Percentiles rank a stretch among this genome's conserved stretches.
phyloP scores from a whole-genome alignment of 129 eudicot genomes.

The Pulicaria dysenterica region DNA sequence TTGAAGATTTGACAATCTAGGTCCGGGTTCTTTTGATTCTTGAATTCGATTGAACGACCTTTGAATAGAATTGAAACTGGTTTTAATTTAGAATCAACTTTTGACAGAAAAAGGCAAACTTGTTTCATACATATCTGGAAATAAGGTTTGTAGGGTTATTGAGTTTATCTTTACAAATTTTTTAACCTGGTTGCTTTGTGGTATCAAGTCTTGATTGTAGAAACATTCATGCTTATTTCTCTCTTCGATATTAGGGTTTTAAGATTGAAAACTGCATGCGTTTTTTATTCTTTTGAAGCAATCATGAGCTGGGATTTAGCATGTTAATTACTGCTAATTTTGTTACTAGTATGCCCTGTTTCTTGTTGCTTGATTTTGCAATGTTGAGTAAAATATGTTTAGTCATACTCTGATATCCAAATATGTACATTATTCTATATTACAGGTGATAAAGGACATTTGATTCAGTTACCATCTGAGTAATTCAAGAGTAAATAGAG shows the following conservation, averaged over 20 bases:
- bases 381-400: conserved; percentile 14
- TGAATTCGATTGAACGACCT: conserved; percentile 16
- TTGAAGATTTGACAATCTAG: conserved; percentile 23
- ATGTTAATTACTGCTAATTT: conserved; percentile 13
- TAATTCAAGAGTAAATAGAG: conserved; percentile 36
- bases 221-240: background rate
- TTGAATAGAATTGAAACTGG: conserved; percentile 18
- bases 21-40: conserved; percentile 25
- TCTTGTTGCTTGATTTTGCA: conserved; percentile 12
- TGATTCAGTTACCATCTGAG: conserved; percentile 29
- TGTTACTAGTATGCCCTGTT: conserved; percentile 2
- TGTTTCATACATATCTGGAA: conserved; percentile 12
- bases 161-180: background rate
- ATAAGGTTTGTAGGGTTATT: conserved; percentile 14
- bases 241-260: conserved; percentile 28
- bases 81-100: conserved; percentile 19
- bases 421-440: conserved; percentile 6
- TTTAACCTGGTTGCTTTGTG: conserved; percentile 23
- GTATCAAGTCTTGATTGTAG: conserved; percentile 8
- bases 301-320: conserved; percentile 26
- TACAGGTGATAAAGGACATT: conserved; percentile 40
- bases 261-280: conserved; percentile 12
- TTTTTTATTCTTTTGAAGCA: conserved; percentile 1
- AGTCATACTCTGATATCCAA: background rate
- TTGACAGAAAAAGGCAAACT: conserved; percentile 13